Evolutionary conservation across 2,329 filamentous ascomycete species (phyloP), one percentile per base, ranked within the genome.

Genomic region (Neoscytalidium dimidiatum): DNA sequence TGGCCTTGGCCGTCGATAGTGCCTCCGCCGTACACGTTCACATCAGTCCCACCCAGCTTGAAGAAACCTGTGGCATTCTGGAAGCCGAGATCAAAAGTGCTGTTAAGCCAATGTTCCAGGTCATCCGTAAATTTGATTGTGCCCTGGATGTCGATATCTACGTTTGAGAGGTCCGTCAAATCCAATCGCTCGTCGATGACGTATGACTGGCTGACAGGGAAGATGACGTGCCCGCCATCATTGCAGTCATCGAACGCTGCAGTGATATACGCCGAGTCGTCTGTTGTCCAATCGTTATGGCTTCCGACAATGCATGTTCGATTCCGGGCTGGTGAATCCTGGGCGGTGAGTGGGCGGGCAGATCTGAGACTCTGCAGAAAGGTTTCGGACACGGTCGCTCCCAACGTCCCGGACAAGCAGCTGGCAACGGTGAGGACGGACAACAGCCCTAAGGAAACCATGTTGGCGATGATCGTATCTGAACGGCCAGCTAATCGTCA

Each of bases 61-160:
- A 88, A 90, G 79, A 90, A 90, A 1, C 85, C 86, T 1, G 85
- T 87, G 4, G 85, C 83, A 67, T 90, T 90, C 69, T 91, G 89
- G 77, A 86, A 92, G 7, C 78, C 79, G 26, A 88, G 86, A 63
- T 84, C 83, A 80, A 90, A 90, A 35, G 83, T 81, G 70, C 90
- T 82, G 9, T 81, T 81, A 67, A 88, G 82, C 89, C 89, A 91
- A 75, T 91, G 91, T 68, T 86, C 82, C 1, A 87, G 88, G 72
- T 91, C 86, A 56, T 88, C 83, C 61, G 84, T 85, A 76, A 91
- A 91, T 64, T 84, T 11, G n/a, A 60, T 3, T 23, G 13, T 21
- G 13, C 56, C 56, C 7, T 60, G 56, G 46, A 69, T 69, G 48
- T 69, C 68, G 38, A 69, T 31, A 38, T 69, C 68, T 14, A 69